Evolutionary conservation across 139 green algal genomes (phyloP), one percentile per base, ranked within the genome.

Genomic region (Penium margaritaceum): DNA sequence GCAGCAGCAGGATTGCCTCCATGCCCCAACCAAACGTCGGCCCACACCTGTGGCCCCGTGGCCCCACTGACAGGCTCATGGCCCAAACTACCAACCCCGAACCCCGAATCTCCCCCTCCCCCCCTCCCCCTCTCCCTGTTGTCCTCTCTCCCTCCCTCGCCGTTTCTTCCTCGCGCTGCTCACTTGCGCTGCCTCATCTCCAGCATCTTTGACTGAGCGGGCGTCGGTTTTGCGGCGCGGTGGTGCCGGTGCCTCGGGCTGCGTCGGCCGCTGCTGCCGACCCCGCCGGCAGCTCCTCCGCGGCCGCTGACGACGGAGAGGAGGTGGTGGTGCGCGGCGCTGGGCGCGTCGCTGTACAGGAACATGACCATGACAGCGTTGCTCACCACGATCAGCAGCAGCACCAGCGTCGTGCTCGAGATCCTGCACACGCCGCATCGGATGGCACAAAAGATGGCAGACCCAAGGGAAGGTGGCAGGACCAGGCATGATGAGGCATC

Each of bases 141-240:
- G 44, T 27, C 1, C 2, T 54, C 1, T 27, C 19, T 54, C 1
- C 1, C 19, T 1, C 44, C 44, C 44, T 54, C 44, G 2, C 44
- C n/a, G 44, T 3, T 2, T 15, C 44, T 54, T 15, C 44, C n/a
- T 15, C n/a, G n/a, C 44, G 24, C 46, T 21, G 24, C 46, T 57
- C 46, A 57, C 46, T 57, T 57, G 5, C 24, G 46, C 6, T 60
- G 29, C 51, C 51, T n/a, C 51, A 60, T 60, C 17, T 60, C 51
- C 51, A 60, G 51, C 51, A 60, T 60, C 3, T 60, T 24, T 3
- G 15, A 0, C 51, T 60, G 24, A n/a, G 51, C 51, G 24, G 51
- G 15, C 17, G 51, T 60, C 14, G 30, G 51, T 6, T 60, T 60
- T 60, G 51, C 51, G 17, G 24, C n/a, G n/a, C n/a, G 51, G 24